phyloP scores from a whole-genome alignment of 2,329 filamentous ascomycete genomes.

The Diaporthe eres region DNA sequence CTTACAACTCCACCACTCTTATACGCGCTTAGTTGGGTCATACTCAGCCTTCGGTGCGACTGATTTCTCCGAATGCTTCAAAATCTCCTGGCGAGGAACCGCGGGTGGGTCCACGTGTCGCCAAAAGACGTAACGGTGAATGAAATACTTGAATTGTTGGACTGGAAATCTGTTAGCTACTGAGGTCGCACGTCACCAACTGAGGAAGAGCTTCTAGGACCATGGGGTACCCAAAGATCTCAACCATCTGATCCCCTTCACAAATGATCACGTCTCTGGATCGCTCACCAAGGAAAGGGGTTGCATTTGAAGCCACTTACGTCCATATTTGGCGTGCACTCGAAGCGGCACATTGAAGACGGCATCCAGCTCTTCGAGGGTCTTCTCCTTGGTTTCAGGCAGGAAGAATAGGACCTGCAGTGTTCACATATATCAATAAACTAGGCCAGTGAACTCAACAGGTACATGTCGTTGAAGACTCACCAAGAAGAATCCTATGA shows the following conservation, averaged over 20 bases:
- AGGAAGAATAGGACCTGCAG: slow-evolving; percentile 49
- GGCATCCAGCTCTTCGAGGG: slow-evolving; percentile 55
- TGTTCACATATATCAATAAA: background rate
- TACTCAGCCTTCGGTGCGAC: slow-evolving; percentile 47
- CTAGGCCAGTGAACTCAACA: background rate
- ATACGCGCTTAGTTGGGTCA: slow-evolving; percentile 49
- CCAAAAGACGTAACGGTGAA: slow-evolving; percentile 49
- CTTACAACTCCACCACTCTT: background rate
- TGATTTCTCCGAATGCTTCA: slow-evolving; percentile 47
- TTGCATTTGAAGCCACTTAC: slow-evolving; percentile 14
- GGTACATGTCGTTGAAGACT: background rate
- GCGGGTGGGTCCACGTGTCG: slow-evolving; percentile 47
- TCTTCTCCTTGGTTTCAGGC: slow-evolving; percentile 57
- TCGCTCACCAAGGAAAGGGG: background rate
- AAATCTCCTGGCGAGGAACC: slow-evolving; percentile 44
- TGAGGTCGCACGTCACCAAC: background rate
- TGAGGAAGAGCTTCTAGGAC: background rate
- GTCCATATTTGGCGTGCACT: slow-evolving; percentile 61
- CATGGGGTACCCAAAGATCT: background rate
- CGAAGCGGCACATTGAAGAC: slow-evolving; percentile 52
- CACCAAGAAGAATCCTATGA: slow-evolving; percentile 60
- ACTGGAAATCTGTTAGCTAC: slow-evolving; percentile 23
- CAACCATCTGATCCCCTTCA: background rate
- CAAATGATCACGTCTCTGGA: background rate
- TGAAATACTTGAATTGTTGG: slow-evolving; percentile 51